Evolutionary conservation across 306 rosid genomes (phyloP), one percentile per base, ranked within the genome.

Genomic region (Sechiopsis laciniata): DNA sequence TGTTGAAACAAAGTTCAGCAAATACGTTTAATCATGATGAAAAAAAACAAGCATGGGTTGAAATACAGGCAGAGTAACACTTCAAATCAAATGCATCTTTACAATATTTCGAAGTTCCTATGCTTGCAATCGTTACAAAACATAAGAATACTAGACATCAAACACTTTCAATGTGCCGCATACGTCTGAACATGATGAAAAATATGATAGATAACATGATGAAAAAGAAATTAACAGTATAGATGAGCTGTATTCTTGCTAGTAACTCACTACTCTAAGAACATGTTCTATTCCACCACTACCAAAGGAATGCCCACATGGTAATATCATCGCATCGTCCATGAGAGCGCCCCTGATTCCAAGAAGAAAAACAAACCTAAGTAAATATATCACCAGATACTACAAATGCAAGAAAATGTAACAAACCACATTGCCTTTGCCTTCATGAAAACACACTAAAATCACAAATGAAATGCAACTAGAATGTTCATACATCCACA

Each of bases 281-380:
- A 91, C 96, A 42, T 87, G 96, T 69, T 88, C 89, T 81, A 91
- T 86, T 79, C 99, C 99, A 66, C 89, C 88, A 53, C 95, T 82
- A 42, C 99, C 90, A 61, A 91, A 95, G 66, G 99, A 95, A 85
- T 95, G 99, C n/a, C 99, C 99, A 71, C 99, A 95, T 52, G 99
- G 91, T 80, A 95, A 81, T 88, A 95, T 95, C 96, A 95, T 83
- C 10, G 99, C 99, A 64, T 95, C 99, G 52, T 95, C 95, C 99
- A 95, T 95, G 26, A 95, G 95, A 75, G 88, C 82, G 55, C 97
- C 93, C 77, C 99, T 95, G 86, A 56, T 77, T 80, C 65, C 76
- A 70, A 42, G 72, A 13, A 70, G 59, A 50, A 48, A 50, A 69
- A 64, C 8, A 40, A 64, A 64, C 9, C 26, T 8, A 13, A 24